Percentiles rank a stretch among this genome's conserved stretches.
These are phyloP conservation scores for Cephaloascus albidus DNA, from an alignment of 805 yeast genomes.

Conservation along the genomic window DNA sequence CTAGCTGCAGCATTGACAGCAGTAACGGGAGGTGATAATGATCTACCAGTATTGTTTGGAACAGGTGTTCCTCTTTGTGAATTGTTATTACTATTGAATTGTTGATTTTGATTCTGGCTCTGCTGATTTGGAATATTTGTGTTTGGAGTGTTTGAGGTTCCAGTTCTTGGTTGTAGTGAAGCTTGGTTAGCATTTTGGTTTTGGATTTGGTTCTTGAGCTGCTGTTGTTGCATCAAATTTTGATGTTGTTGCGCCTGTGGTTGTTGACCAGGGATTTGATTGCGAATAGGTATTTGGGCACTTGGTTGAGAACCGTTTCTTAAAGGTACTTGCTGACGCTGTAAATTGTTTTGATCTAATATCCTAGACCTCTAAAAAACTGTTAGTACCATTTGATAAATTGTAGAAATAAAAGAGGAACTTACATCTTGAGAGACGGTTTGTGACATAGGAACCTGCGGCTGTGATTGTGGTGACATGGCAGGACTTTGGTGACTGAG, in stretches of 20 bases:
- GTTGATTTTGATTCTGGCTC: not conserved
- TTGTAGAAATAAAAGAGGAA: not conserved
- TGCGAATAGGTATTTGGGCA: not conserved
- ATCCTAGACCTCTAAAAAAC: not conserved
- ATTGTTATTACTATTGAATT: constrained; percentile 6
- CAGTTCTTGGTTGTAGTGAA: constrained; percentile 8
- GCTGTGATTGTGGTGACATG: constrained; percentile 2
- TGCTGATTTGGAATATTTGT: not conserved
- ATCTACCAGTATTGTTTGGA: constrained; percentile 3
- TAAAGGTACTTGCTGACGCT: constrained; percentile 3
- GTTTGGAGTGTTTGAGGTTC: constrained; percentile 1
- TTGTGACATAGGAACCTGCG: not conserved
- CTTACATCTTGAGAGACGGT: not conserved
- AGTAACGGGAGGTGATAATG: constrained; percentile 29
- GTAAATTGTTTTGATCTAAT: constrained; percentile 1
- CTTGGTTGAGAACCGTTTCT: not conserved
- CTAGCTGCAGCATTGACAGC: constrained; percentile 41
- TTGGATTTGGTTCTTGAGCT: constrained; percentile 3
- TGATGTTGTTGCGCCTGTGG: constrained; percentile 5
- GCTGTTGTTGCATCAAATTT: constrained; percentile 3
- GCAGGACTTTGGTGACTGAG: constrained; percentile 1
- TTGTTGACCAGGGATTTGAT: constrained; percentile 2
- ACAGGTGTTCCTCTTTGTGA: constrained; percentile 2
- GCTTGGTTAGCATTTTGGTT: constrained; percentile 6
- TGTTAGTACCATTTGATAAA: constrained; percentile 1